phyloP scores from a whole-genome alignment of 768 basidiomycete genomes.

The Lentinula aciculospora region DNA sequence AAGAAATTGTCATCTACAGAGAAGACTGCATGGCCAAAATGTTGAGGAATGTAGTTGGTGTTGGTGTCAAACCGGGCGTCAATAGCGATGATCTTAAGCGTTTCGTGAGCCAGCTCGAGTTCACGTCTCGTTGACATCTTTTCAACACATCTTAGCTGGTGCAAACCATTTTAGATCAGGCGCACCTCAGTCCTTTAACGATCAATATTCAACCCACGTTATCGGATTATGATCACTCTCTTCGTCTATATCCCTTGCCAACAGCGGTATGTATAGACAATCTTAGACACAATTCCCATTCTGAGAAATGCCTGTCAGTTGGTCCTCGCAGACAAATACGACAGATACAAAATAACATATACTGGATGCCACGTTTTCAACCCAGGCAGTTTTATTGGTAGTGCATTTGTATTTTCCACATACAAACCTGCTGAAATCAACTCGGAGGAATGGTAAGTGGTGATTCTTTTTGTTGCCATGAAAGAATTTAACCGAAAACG shows the following conservation, averaged over 20 bases:
- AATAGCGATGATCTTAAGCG: conserved; percentile 78
- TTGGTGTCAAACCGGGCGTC: conserved; percentile 80
- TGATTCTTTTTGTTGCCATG: not conserved
- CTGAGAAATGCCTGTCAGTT: conserved; percentile 41
- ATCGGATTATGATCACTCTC: conserved; percentile 86
- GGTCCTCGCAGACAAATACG: conserved; percentile 93
- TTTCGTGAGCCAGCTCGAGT: conserved; percentile 56
- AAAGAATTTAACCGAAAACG: not conserved
- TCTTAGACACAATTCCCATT: not conserved
- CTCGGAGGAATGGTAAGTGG: conserved; percentile 75
- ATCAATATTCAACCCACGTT: conserved; percentile 80
- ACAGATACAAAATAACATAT: conserved; percentile 93
- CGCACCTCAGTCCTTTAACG: conserved; percentile 87
- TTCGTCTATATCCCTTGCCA: conserved; percentile 91
- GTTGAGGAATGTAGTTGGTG: conserved; percentile 85
- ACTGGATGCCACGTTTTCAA: conserved; percentile 99
- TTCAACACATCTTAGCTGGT: conserved; percentile 59
- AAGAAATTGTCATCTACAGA: conserved; percentile 91
- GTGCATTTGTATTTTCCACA: conserved; percentile 80
- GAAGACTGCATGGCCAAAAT: conserved; percentile 93
- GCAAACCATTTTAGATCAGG: conserved; percentile 94
- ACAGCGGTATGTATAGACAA: conserved; percentile 59
- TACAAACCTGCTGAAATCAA: conserved; percentile 83
- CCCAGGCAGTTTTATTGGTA: conserved; percentile 87
- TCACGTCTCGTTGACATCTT: not conserved